Base-by-base conservation (phyloP, 148 eudicot species). In the Arctostaphylos glauca region DNA sequence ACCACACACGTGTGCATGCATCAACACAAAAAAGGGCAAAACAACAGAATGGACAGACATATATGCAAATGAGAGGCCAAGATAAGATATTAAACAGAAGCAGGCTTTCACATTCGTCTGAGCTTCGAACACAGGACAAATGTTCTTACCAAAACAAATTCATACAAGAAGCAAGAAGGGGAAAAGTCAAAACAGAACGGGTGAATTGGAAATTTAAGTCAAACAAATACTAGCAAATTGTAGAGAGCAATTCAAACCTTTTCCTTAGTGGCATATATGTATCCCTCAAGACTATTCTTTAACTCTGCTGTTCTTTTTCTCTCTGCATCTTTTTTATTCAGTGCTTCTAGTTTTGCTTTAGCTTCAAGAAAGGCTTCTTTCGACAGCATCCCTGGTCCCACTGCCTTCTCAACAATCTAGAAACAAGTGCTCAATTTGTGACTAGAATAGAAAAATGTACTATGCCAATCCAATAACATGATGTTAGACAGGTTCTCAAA, bases 201-300 rank as follows among this genome's bases (percentile, higher is more conserved):
- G 48, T 70, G 50, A 76, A 62, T 49, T 53, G 41, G 38, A 59
- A 58, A 82, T 66, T 19, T 47, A 78, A 13, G 25, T 44, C 66
- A 23, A 55, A 19, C 3, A 46, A 79, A 15, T 19, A 74, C 16
- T 8, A 9, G 66, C 41, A 68, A 5, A 70, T 81, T 50, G 5
- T n/a, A 31, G 55, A 74, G n/a, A 64, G 47, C 59, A 84, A 25
- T 86, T 77, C 78, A 21, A 78, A 94, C 99, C 96, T 94, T 97
- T 80, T 97, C 98, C 82, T 88, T 92, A 46, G 97, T 94, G 31
- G 90, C 86, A 82, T 96, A 96, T 68, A 94, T 97, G 88, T 93
- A 97, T 80, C 90, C 93, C 90, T 97, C 99, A 77, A 94, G 85
- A 82, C 89, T 88, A 85, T 97, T 97, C 89, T 97, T 97, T 85